Conservation (phyloP, 768 basidiomycete species). For the Trametes gibbosa region DNA sequence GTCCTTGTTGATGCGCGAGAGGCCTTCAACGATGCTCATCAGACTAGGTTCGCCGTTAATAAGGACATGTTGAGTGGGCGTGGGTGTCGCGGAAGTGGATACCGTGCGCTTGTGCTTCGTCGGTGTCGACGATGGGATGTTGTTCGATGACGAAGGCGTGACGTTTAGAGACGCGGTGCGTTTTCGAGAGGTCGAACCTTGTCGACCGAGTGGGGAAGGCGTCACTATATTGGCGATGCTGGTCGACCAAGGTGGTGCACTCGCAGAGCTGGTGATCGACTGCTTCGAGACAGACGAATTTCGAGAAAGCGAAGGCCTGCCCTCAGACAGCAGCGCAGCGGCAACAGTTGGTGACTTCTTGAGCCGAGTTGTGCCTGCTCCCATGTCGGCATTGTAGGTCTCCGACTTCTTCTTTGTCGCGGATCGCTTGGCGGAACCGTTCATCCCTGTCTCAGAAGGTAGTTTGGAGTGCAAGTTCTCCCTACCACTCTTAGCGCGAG, state of each 20-base stretch:
- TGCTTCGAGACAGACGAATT: constrained; percentile 29
- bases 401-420: not conserved
- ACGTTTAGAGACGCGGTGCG: constrained; percentile 21
- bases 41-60: constrained; percentile 38
- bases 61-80: constrained; percentile 3
- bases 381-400: not conserved
- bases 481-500: constrained; percentile 9
- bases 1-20: constrained; percentile 41
- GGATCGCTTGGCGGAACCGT: constrained; percentile 2
- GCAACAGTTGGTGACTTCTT: constrained; percentile 11
- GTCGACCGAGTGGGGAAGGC: not conserved
- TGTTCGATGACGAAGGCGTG: not conserved
- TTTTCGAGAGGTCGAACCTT: constrained; percentile 12
- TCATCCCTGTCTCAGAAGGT: not conserved
- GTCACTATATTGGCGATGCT: not conserved
- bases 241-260: constrained; percentile 16
- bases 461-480: constrained; percentile 1
- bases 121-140: constrained; percentile 1
- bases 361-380: not conserved
- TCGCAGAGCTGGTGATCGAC: constrained; percentile 24
- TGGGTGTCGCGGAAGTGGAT: constrained; percentile 10
- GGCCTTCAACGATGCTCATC: constrained; percentile 69
- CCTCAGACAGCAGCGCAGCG: not conserved
- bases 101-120: constrained; percentile 12
- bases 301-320: constrained; percentile 24